Base-by-base conservation (phyloP, 352 stramenopile species). In the Discostella stelligera region DNA sequence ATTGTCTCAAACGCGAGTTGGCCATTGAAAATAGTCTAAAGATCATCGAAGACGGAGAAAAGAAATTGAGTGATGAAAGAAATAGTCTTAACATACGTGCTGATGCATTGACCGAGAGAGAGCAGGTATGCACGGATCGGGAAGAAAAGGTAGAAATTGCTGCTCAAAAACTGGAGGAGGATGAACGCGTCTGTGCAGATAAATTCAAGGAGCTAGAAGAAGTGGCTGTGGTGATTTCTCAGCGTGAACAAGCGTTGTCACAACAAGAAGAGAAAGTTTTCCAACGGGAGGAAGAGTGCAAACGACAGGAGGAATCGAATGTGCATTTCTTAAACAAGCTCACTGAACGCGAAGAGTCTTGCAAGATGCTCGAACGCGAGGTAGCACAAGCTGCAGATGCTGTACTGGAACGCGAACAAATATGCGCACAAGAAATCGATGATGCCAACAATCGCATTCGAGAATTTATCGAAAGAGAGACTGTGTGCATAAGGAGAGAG, bases 391-490 rank as follows among this genome's bases (percentile, higher is more conserved):
- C 60, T 25, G 46, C 63, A 8, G 64, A 83, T 58, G 65, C 48
- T 6, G 18, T 83, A 9, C 50, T 58, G 39, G 63, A 83, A 63
- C 27, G 75, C 30, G 75, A 83, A 20, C 68, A 61, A 14, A n/a
- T 83, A 41, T 83, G 75, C 46, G 44, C 50, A 0, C 25, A 72
- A 50, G 37, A 83, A 66, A 56, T 83, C n/a, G 58, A 76, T 4
- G 46, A 70, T 61, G 75, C 75, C 27, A 71, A 83, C 25, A 11
- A 41, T 23, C 52, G 69, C 53, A 79, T 83, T 32, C 27, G 71
- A 48, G 62, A 78, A 41, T 78, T 78, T 10, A 66, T 78, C 20
- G 56, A 78, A 53, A 71, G 75, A 18, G 75, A 83, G 39, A 16
- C 71, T 39, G 0, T 63, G 11, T 74, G 62, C 20, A 10, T 48